Base-by-base conservation (phyloP, 495 filamentous ascomycete genomes). In the Collariella sp. region DNA sequence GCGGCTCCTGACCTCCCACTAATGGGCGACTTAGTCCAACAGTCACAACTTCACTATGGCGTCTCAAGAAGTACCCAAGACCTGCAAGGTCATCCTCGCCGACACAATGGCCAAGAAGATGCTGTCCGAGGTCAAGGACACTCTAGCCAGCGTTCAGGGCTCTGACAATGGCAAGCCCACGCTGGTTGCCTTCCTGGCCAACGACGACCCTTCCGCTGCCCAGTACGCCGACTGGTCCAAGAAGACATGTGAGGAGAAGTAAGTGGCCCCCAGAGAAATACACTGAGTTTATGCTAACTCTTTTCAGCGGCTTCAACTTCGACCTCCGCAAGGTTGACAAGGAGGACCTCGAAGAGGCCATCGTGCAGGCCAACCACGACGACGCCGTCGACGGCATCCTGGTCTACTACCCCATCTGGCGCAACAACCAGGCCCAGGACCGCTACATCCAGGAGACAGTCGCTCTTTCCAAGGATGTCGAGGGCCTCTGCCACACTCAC, bases 161-260 rank as follows among this genome's bases (percentile, higher is more conserved):
- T 46, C 56, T 15, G 47, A 51, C 13, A 66, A 67, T 19, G 72
- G 72, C 48, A 77, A 80, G 62, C 91, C 93, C 41, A 79, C 86
- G 49, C 76, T 98, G 22, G 87, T 91, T 16, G 93, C 91, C 26
- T 95, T 96, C 70, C 78, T 98, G 50, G 88, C 93, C 46, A 96
- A 95, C 67, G 76, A 80, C 56, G 93, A 98, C 71, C 90, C 90
- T 36, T 87, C 88, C 16, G 93, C 91, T 33, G 74, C 83, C 54
- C 88, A 93, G 76, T 98, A 98, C 67, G 93, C 93, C 52, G 86
- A 95, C 63, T 95, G 88, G 89, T 95, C 89, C n/a, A 83, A 85
- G 66, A 95, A 95, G 76, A 96, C 93, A 3, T 95, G 88, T 67
- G 77, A 61, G 67, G 90, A 97, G 72, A 90, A 95, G 91, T 95